Evolutionary conservation across 257 asterid genomes (phyloP), one percentile per base, ranked within the genome.

Genomic region (Coffea canephora): DNA sequence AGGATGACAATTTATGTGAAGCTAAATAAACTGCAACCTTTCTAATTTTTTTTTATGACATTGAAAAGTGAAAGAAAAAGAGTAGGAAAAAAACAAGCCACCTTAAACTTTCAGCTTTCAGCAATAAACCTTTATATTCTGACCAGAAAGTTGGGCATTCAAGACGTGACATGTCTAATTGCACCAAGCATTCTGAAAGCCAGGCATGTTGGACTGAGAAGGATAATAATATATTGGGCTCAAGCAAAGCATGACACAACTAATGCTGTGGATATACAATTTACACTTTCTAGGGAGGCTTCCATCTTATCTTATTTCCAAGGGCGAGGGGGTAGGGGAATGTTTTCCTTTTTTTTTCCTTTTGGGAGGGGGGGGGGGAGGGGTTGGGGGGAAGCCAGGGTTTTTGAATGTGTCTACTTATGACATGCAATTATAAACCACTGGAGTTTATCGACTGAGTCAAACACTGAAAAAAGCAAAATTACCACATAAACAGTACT

Each of bases 121-220:
- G 31, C 46, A 41, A 27, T n/a, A 46, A 41, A 71, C 73, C 49
- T 25, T 11, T 57, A n/a, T 10, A 74, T 21, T n/a, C 31, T 5
- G 39, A 45, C 39, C 48, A 71, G 25, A 34, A 45, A 79, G 43
- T 31, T 66, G 55, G 43, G 54, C 31, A 59, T 79, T 21, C 77
- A 71, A 65, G 49, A 27, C 31, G 46, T 18, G 34, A 31, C 3
- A 15, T 79, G 65, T 46, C 57, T 41, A 64, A 41, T 34, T 61
- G 49, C 62, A 59, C n/a, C 21, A 65, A 69, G 77, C 73, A 27
- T 27, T n/a, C 31, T 76, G 18, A 49, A 72, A 69, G 73, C 13
- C 43, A 19, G 4, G 41, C 48, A 45, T 41, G 54, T 18, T 46
- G 54, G 48, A 66, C 18, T 52, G 43, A 55, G 39, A 73, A 50